Conservation (phyloP, 352 stramenopile genomes). For the Albugo candida region DNA sequence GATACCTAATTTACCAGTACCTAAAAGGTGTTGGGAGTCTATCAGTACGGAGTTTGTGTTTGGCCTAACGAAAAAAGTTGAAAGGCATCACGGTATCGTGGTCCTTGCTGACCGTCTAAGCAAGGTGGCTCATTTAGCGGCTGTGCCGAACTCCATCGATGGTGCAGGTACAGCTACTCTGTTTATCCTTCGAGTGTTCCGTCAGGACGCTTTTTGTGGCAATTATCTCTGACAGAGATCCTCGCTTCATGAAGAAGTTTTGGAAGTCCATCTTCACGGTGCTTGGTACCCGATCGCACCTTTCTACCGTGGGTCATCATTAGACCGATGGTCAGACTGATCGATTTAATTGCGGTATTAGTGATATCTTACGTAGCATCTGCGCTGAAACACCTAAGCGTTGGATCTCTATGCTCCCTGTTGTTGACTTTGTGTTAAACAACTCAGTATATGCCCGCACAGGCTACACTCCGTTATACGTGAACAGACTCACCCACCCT, state of each 20-base stretch:
- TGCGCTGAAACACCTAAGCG: background rate
- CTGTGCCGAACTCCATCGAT: background rate
- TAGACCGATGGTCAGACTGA: constrained; percentile 10
- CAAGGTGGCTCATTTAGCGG: background rate
- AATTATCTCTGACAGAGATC: constrained; percentile 8
- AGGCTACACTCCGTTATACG: background rate
- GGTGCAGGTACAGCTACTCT: constrained; percentile 3
- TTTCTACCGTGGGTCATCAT: constrained; percentile 2
- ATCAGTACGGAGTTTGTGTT: constrained; percentile 6
- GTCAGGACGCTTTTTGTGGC: constrained; percentile 1
- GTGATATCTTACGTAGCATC: constrained; percentile 7
- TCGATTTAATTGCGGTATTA: constrained; percentile 7
- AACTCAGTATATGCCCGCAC: background rate
- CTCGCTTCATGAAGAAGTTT: constrained; percentile 8
- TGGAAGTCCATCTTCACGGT: constrained; percentile 5
- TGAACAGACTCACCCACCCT: background rate
- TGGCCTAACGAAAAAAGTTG: background rate
- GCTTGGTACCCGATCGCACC: constrained; percentile 4
- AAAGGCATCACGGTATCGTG: background rate
- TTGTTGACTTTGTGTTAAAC: constrained; percentile 4
- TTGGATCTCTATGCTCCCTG: constrained; percentile 1
- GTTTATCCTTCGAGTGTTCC: constrained; percentile 4
- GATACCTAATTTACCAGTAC: background rate
- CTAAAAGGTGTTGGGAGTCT: background rate
- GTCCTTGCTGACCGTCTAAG: constrained; percentile 1